These are phyloP conservation scores for Aspergillus sojae DNA, from an alignment of 2,329 filamentous ascomycete genomes.

Conservation along the genomic window DNA sequence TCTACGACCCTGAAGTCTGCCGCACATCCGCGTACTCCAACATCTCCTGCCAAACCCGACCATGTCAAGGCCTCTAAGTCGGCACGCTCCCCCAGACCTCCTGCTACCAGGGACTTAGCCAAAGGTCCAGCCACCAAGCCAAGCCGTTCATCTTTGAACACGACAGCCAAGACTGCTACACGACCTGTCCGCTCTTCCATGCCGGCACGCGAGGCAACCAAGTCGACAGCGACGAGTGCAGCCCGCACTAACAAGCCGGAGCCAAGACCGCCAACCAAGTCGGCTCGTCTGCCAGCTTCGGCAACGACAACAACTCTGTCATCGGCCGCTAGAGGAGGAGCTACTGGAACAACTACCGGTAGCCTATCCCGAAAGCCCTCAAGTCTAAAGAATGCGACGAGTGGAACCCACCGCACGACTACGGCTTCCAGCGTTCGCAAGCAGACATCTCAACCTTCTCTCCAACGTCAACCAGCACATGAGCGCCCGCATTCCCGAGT, in stretches of 20 bases:
- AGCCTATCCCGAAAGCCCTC: conserved; percentile 42
- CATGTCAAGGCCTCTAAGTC: conserved; percentile 22
- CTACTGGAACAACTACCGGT: conserved; percentile 22
- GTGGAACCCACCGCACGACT: conserved; percentile 26
- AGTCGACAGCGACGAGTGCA: conserved; percentile 25
- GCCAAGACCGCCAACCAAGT: conserved; percentile 44
- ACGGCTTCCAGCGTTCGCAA: conserved; percentile 31
- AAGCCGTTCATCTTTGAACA: conserved; percentile 34
- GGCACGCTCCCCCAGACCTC: conserved; percentile 28
- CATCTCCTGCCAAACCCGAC: conserved; percentile 24
- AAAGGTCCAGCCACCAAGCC: conserved; percentile 34
- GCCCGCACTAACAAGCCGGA: conserved; percentile 33
- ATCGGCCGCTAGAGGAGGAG: conserved; percentile 39
- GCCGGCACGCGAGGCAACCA: conserved; percentile 32
- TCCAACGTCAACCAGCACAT: conserved; percentile 30
- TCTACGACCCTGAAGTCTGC: conserved; percentile 25
- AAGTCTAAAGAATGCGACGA: conserved; percentile 31
- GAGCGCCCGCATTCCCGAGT: conserved; percentile 45
- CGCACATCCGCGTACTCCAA: conserved; percentile 22
- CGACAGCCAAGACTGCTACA: conserved; percentile 29
- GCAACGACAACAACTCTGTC: conserved; percentile 45
- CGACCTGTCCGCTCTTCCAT: conserved; percentile 33
- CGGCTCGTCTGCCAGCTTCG: conserved; percentile 44
- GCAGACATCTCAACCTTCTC: conserved; percentile 36
- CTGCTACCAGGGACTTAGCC: conserved; percentile 29